A percentile compares a stretch with the other conserved stretches of the same genome.
Evolutionary conservation across 2,329 filamentous ascomycete species (phyloP).

Genomic region (Penicillium sp.): DNA sequence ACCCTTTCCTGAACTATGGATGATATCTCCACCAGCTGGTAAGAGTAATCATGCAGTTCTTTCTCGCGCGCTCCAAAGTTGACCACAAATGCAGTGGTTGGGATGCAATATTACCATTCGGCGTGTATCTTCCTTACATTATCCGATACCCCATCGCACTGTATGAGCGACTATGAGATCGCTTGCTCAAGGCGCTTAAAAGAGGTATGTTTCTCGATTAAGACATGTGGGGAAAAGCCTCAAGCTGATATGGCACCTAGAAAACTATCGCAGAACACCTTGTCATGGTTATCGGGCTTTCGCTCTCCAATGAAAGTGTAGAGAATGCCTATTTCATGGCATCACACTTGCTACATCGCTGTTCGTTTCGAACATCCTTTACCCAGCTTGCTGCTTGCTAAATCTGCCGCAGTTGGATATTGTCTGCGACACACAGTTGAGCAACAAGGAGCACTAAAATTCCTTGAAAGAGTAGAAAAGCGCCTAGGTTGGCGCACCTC

Average conservation of each 20-base stretch:
- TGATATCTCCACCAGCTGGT: slow-evolving; percentile 38
- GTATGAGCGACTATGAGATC: slow-evolving; percentile 29
- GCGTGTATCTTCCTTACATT: slow-evolving; percentile 33
- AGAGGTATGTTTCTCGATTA: slow-evolving; percentile 22
- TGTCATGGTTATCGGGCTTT: slow-evolving; percentile 32
- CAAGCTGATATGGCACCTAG: slow-evolving; percentile 10
- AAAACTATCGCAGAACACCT: slow-evolving; percentile 32
- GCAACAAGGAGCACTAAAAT: slow-evolving; percentile 30
- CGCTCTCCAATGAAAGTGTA: slow-evolving; percentile 36
- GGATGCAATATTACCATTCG: slow-evolving; percentile 42
- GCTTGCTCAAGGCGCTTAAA: slow-evolving; percentile 27
- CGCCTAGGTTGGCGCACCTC: slow-evolving; percentile 34
- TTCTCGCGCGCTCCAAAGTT: neutral
- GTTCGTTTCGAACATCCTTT: slow-evolving; percentile 18
- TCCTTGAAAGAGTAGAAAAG: slow-evolving; percentile 30
- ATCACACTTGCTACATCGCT: slow-evolving; percentile 35
- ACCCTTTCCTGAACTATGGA: slow-evolving; percentile 41
- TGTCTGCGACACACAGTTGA: slow-evolving; percentile 30
- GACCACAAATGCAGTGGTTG: slow-evolving; percentile 30
- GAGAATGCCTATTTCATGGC: slow-evolving; percentile 38
- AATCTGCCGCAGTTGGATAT: slow-evolving; percentile 30
- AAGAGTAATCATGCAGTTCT: neutral
- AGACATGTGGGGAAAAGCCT: neutral
- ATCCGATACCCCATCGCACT: slow-evolving; percentile 25
- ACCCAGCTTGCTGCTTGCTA: neutral